Base-by-base conservation (phyloP, 257 asterid genomes). In the Solanum acaule region DNA sequence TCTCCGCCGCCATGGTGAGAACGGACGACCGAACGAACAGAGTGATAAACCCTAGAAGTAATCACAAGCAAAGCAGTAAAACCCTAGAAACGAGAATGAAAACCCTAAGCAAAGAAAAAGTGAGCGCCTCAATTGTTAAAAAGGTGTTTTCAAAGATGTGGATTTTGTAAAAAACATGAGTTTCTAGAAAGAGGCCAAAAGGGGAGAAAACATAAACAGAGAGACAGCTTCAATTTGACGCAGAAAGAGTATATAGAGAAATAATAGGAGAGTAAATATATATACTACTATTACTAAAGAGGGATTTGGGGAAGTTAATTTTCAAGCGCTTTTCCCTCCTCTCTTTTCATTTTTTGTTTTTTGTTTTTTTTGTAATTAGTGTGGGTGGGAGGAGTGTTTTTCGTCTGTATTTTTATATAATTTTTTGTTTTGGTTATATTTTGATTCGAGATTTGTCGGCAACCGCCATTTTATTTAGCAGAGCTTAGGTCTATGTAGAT, bases 1-100 rank as follows among this genome's bases (percentile, higher is more conserved):
- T 95, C 89, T 94, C 98, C 88, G 98, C 96, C 86, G 96, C 98
- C 98, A 95, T 95, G 88, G 92, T 90, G 78, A 90, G 89, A 87
- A 89, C 88, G 61, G 82, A 85, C n/a, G 25, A 4, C 75, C 22
- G 23, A 4, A 85, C 23, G 63, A 20, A 89, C 89, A 46, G 86
- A 87, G 77, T 77, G 87, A 89, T 61, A 90, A 90, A 92, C 93
- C 93, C 93, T 89, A 89, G 85, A 38, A 89, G 85, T 27, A 76
- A 87, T 67, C 77, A 38, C 33, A 33, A 75, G 81, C 25, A 10
- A n/a, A 49, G 76, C 23, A 59, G 35, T 49, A 83, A 91, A 91
- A 87, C 92, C 92, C 92, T 87, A 89, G 89, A 78, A 35, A 11
- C 38, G 76, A 56, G 18, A 40, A 86, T 1, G 38, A 59, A 59